Evolutionary conservation across 495 filamentous ascomycete species (phyloP).

Genomic region (Aspergillus mulundensis): DNA sequence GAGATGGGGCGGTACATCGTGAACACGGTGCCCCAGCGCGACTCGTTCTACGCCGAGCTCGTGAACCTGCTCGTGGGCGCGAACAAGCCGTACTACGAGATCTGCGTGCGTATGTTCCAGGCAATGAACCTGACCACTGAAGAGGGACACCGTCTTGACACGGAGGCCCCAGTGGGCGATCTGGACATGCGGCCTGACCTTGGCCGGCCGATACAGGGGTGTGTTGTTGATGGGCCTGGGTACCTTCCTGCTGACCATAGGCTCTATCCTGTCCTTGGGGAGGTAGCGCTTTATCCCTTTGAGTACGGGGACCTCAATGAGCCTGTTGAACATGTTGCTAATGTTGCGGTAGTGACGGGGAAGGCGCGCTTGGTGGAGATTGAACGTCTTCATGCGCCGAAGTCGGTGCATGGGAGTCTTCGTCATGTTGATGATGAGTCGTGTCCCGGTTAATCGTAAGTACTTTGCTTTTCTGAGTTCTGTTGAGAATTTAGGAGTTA

Average conservation of each 20-base stretch:
- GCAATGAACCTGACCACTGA: not conserved
- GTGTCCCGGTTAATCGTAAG: too few relatives aligned
- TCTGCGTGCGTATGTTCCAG: not conserved
- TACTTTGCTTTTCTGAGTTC: too few relatives aligned
- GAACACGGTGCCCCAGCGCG: not conserved
- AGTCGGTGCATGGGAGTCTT: not conserved
- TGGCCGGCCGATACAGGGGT: not conserved
- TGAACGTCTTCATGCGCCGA: too few relatives aligned
- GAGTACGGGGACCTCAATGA: too few relatives aligned
- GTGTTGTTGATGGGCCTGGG: not conserved
- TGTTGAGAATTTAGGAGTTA: too few relatives aligned
- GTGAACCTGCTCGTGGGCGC: not conserved
- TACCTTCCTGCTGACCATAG: not conserved
- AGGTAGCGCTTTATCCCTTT: not conserved
- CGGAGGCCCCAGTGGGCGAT: not conserved
- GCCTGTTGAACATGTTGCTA: too few relatives aligned
- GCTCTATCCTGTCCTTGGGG: not conserved
- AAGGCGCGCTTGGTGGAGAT: not conserved
- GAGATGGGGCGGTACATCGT: not conserved
- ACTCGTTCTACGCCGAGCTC: not conserved
- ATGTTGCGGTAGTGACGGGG: not conserved
- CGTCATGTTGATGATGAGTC: not conserved
- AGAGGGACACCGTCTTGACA: not conserved
- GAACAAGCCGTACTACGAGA: not conserved
- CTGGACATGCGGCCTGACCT: not conserved